A percentile compares a stretch with the other conserved stretches of the same genome.
These are phyloP conservation scores for Rubroshorea leprosula DNA, from an alignment of 345 rosid genomes.

Conservation along the genomic window DNA sequence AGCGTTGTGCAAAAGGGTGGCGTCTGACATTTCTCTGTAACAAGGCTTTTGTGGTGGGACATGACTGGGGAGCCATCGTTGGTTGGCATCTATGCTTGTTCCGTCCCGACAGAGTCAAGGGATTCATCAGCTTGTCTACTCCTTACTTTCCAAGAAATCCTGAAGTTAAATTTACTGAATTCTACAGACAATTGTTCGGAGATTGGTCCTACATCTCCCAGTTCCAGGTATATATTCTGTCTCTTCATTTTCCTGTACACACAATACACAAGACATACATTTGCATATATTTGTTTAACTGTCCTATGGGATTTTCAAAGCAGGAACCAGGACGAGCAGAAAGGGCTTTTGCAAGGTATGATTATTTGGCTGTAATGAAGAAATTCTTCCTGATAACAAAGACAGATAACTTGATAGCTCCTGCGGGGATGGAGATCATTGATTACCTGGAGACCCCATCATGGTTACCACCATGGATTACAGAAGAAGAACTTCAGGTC, in stretches of 20 bases:
- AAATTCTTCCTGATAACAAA: conserved; percentile 51
- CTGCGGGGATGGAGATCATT: conserved; percentile 53
- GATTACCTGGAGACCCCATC: conserved; percentile 50
- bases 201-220: conserved; percentile 53
- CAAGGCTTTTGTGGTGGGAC: conserved; percentile 63
- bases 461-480: conserved; percentile 51
- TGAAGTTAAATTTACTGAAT: conserved; percentile 24
- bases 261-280: no score
- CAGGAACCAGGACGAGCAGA: conserved; percentile 77
- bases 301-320: background rate
- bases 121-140: conserved; percentile 39
- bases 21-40: conserved; percentile 1
- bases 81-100: conserved; percentile 48
- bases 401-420: conserved; percentile 50
- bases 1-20: background rate
- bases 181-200: conserved; percentile 25
- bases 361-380: conserved; percentile 55
- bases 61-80: conserved; percentile 61
- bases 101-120: conserved; percentile 56
- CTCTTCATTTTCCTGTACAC: background rate
- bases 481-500: conserved; percentile 57
- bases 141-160: conserved; percentile 42
- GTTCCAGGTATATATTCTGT: conserved; percentile 45
- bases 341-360: conserved; percentile 55
- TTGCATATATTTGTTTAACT: no score